phyloP scores from a whole-genome alignment of 208 protist species.

The Histomonas meleagridis region DNA sequence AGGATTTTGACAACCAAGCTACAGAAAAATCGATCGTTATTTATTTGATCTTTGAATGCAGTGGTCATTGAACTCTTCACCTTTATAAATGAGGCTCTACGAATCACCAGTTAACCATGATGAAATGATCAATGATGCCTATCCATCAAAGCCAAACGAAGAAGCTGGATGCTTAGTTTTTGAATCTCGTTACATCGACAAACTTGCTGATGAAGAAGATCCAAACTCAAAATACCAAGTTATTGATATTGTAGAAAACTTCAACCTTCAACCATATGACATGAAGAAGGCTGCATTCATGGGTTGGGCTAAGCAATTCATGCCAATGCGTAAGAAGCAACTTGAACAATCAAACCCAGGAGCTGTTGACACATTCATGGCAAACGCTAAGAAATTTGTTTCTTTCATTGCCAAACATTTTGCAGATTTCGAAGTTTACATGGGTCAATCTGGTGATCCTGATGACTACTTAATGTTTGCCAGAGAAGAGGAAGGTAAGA shows the following conservation, averaged over 20 bases:
- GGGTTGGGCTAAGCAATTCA: not conserved
- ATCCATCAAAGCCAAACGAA: not conserved
- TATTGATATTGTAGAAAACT: not conserved
- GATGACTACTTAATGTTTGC: not conserved
- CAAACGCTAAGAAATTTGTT: not conserved
- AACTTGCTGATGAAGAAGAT: not conserved
- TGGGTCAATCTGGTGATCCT: not conserved
- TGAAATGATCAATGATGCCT: not conserved
- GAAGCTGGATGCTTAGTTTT: not conserved
- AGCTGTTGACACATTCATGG: not conserved
- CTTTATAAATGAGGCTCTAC: constrained; percentile 14
- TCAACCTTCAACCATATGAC: not conserved
- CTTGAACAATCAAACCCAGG: not conserved
- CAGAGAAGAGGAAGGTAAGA: not conserved
- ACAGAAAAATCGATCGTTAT: too few relatives aligned
- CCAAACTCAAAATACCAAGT: not conserved
- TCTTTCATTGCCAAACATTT: not conserved
- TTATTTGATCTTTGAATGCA: too few relatives aligned
- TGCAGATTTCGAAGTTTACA: not conserved
- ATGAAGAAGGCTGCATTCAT: not conserved
- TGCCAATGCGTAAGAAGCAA: not conserved
- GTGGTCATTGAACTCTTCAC: too few relatives aligned
- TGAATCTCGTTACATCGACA: not conserved
- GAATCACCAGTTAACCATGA: not conserved
- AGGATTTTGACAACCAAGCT: too few relatives aligned